A percentile compares a stretch with the other conserved stretches of the same genome.
Conservation (phyloP, 2,329 filamentous ascomycete species). For the Fusarium tjaetaba region DNA sequence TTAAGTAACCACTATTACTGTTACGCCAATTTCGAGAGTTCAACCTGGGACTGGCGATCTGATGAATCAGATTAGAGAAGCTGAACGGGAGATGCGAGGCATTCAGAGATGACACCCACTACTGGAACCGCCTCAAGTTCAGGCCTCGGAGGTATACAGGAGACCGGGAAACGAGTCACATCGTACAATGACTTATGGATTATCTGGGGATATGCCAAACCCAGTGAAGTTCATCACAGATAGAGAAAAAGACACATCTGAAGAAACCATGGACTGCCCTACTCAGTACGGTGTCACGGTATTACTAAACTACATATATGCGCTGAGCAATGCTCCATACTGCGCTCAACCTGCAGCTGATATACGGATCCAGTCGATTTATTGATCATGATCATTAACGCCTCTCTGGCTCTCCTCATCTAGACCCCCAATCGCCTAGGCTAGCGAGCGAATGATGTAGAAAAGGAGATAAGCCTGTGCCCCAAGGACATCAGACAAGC, state of each 20-base stretch:
- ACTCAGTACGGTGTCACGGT: not conserved
- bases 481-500: constrained; percentile 83
- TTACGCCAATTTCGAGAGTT: constrained; percentile 80
- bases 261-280: constrained; percentile 1
- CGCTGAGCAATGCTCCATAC: constrained; percentile 37
- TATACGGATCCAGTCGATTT: not conserved
- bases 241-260: not conserved
- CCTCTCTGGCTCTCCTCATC: not conserved
- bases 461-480: constrained; percentile 92
- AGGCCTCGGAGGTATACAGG: not conserved
- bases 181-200: not conserved
- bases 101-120: not conserved
- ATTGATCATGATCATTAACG: constrained; percentile 20
- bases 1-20: constrained; percentile 85
- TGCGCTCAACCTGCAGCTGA: constrained; percentile 9
- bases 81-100: not conserved
- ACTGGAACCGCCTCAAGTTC: not conserved
- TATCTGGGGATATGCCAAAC: not conserved
- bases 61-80: constrained; percentile 19
- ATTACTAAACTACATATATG: constrained; percentile 26
- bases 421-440: constrained; percentile 46
- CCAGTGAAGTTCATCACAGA: not conserved
- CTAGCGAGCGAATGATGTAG: constrained; percentile 76
- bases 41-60: constrained; percentile 56
- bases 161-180: not conserved